Base-by-base conservation (phyloP, 2,329 filamentous ascomycete species). In the Orbilia oligospora region DNA sequence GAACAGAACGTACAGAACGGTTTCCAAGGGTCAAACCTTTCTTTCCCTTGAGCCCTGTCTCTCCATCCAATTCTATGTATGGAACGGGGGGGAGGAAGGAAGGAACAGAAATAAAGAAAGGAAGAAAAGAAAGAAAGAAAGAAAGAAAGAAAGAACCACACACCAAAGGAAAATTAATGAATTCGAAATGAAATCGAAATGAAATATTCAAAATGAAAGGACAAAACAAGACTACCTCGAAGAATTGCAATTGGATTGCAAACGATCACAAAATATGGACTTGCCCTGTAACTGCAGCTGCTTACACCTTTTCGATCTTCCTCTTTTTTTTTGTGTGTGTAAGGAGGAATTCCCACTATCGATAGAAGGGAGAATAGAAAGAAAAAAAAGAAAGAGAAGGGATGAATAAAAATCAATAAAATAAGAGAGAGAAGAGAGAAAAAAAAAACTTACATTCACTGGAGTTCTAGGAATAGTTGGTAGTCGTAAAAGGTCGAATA, bases 11-110 rank as follows among this genome's bases (percentile, higher is more conserved):
- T n/a, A n/a, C n/a, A n/a, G n/a, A n/a, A n/a, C n/a, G n/a, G n/a
- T n/a, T n/a, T n/a, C n/a, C n/a, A n/a, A n/a, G n/a, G 27, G 53
- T 58, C 56, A 41, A 18, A 18, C 53, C 51, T 30, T 58, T 33
- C 33, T 18, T 20, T 24, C 16, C 30, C 16, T 22, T 16, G n/a
- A 18, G 20, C 6, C 55, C 56, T 33, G 33, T 44, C 30, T 61
- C 56, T 27, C 36, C 56, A 20, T 36, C 56, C 56, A 61, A 61
- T 61, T 58, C 53, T 22, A 53, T 55, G 24, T 33, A 18, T n/a
- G 12, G 9, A 20, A 46, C 44, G 8, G 44, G n/a, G 44, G n/a
- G 16, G 10, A 9, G 38, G 3, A 41, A 12, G 12, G 14, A 41
- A 41, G 16, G 38, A 12, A 5, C n/a, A 16, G 14, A 41, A 12